phyloP scores from a whole-genome alignment of 768 basidiomycete genomes.

The Trametes cubensis region DNA sequence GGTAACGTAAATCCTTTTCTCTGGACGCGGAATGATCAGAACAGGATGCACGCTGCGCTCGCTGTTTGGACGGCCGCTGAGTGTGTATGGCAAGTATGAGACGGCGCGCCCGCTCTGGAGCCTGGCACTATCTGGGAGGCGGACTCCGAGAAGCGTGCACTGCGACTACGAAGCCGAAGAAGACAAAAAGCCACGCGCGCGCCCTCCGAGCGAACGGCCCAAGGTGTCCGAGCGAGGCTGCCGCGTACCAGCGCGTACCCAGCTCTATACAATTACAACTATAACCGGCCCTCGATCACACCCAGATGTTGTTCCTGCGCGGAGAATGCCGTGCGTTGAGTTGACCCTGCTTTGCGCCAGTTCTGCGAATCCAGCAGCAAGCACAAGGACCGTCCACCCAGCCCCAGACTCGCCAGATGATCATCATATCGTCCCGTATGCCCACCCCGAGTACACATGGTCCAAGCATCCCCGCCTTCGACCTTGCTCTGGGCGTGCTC shows the following conservation, averaged over 20 bases:
- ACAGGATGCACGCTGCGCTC: constrained; percentile 10
- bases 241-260: background rate
- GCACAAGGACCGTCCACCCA: too few species aligned
- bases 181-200: constrained; percentile 13
- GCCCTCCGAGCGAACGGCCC: background rate
- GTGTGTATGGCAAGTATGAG: background rate
- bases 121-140: background rate
- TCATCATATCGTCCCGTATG: too few species aligned
- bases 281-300: constrained; percentile 9
- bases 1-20: constrained; percentile 23
- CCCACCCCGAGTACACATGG: too few species aligned
- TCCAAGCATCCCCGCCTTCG: background rate
- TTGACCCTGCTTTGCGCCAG: background rate
- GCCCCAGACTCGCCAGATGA: too few species aligned
- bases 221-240: constrained; percentile 4
- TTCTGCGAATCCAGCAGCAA: background rate
- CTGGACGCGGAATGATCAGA: constrained; percentile 15
- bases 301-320: constrained; percentile 8
- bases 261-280: background rate
- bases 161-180: constrained; percentile 1
- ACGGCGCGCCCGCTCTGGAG: constrained; percentile 7
- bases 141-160: background rate
- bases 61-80: constrained; percentile 16
- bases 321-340: background rate
- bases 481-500: constrained; percentile 2